Evolutionary conservation across 2,329 filamentous ascomycete species (phyloP).

Genomic region (Trichoderma atroviride): DNA sequence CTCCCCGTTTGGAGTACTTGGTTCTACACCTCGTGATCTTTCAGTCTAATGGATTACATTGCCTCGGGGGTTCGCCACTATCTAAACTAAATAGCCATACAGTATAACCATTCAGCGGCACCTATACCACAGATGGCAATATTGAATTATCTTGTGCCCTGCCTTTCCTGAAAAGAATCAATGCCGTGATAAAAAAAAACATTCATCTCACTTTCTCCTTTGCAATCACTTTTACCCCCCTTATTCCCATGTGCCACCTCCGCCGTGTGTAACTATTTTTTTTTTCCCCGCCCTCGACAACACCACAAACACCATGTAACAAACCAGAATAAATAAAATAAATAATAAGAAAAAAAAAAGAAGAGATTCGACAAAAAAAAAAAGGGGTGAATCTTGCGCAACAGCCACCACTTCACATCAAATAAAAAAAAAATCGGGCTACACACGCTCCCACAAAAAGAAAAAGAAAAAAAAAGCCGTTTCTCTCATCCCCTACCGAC

Average conservation of each 20-base stretch:
- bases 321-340: background rate
- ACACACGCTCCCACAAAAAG: too few species aligned
- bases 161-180: background rate
- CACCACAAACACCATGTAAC: slow-evolving; percentile 2
- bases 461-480: background rate
- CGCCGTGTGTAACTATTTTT: slow-evolving; percentile 19
- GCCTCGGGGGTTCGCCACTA: background rate
- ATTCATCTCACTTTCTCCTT: background rate
- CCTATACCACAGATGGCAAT: background rate
- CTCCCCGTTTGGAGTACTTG: background rate
- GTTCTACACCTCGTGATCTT: background rate
- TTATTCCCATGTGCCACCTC: slow-evolving; percentile 18
- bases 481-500: background rate
- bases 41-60: background rate
- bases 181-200: background rate
- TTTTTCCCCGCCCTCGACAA: background rate
- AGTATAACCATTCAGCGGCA: too few species aligned
- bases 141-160: background rate
- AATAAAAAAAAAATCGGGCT: background rate
- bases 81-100: background rate
- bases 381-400: background rate
- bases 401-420: background rate
- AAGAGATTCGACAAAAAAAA: background rate
- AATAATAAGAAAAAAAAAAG: background rate
- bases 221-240: background rate